phyloP scores from a whole-genome alignment of 2,329 filamentous ascomycete genomes.

The Tolypocladium tropicale region DNA sequence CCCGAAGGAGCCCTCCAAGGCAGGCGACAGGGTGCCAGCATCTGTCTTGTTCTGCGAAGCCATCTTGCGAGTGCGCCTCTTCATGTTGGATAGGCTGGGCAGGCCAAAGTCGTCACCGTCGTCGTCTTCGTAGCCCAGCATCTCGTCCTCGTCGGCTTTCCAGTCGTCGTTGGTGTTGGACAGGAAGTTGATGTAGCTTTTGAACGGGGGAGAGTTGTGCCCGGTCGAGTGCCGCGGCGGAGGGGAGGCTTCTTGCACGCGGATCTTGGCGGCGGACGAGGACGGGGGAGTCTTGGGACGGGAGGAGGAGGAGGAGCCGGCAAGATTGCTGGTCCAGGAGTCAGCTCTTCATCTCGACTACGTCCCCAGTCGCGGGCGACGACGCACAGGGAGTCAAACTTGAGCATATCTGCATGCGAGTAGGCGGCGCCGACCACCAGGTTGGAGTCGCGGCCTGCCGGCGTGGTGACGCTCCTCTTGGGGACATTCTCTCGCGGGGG shows the following conservation, averaged over 20 bases:
- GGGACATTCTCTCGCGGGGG: conserved; percentile 41
- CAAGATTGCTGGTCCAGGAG: conserved; percentile 39
- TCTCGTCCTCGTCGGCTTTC: conserved; percentile 66
- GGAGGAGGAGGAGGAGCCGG: conserved; percentile 46
- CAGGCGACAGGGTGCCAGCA: conserved; percentile 22
- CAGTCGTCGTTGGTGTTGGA: conserved; percentile 77
- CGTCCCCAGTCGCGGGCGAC: background rate
- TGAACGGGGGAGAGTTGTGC: conserved; percentile 53
- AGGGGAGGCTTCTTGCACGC: conserved; percentile 42
- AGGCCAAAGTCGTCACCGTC: conserved; percentile 94
- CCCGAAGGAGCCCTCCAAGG: conserved; percentile 25
- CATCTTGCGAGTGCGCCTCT: conserved; percentile 53
- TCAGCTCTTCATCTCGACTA: background rate
- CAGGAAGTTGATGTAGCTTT: conserved; percentile 71
- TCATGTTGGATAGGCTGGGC: conserved; percentile 86
- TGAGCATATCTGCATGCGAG: conserved; percentile 90
- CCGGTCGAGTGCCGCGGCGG: conserved; percentile 42
- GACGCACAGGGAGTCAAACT: conserved; percentile 68
- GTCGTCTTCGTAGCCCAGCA: conserved; percentile 72
- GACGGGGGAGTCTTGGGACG: conserved; percentile 69
- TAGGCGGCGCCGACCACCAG: conserved; percentile 90
- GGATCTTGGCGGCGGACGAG: conserved; percentile 41
- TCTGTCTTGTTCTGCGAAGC: conserved; percentile 29
- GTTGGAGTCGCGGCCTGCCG: conserved; percentile 45
- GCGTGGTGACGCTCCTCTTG: conserved; percentile 34